A percentile compares a stretch with the other conserved stretches of the same genome.
phyloP scores from a whole-genome alignment of 1,139 yeast genomes.

The Suhomyces guaymorum region DNA sequence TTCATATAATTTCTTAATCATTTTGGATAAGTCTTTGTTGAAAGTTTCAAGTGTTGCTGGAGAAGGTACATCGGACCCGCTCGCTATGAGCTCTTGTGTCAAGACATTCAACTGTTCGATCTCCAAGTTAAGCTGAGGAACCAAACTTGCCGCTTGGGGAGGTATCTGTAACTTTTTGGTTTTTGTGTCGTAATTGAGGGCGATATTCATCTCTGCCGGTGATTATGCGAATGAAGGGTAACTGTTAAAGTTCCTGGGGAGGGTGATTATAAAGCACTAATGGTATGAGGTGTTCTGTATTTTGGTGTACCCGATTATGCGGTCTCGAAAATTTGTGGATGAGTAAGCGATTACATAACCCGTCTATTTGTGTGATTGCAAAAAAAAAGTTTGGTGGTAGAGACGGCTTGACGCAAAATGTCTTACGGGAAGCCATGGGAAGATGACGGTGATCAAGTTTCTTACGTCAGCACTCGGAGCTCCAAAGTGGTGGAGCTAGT shows the following conservation, averaged over 20 bases:
- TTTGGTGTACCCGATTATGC: not conserved
- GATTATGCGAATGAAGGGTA: constrained; percentile 2
- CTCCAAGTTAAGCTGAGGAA: constrained; percentile 45
- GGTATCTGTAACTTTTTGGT: constrained; percentile 32
- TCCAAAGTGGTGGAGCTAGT: not conserved
- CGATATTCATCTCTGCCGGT: constrained; percentile 20
- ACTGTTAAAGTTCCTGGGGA: not conserved
- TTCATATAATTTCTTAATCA: constrained; percentile 74
- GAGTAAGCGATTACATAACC: constrained; percentile 5
- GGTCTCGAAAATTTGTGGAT: not conserved
- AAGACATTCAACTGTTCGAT: constrained; percentile 65
- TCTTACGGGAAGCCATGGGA: constrained; percentile 1
- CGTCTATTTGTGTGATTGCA: constrained; percentile 4
- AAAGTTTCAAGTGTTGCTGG: constrained; percentile 53
- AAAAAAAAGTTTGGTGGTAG: no score
- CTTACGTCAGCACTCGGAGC: constrained; percentile 1
- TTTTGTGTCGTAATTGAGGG: constrained; percentile 32
- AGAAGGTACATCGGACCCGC: constrained; percentile 71
- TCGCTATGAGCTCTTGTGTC: constrained; percentile 57
- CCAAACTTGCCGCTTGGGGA: constrained; percentile 20
- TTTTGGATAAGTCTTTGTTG: constrained; percentile 59
- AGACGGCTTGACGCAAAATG: no score
- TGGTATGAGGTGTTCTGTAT: constrained; percentile 2
- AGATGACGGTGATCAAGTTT: constrained; percentile 5
- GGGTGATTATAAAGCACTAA: not conserved